phyloP scores from a whole-genome alignment of 169 alveolate genomes.

The Perkinsus chesapeaki region DNA sequence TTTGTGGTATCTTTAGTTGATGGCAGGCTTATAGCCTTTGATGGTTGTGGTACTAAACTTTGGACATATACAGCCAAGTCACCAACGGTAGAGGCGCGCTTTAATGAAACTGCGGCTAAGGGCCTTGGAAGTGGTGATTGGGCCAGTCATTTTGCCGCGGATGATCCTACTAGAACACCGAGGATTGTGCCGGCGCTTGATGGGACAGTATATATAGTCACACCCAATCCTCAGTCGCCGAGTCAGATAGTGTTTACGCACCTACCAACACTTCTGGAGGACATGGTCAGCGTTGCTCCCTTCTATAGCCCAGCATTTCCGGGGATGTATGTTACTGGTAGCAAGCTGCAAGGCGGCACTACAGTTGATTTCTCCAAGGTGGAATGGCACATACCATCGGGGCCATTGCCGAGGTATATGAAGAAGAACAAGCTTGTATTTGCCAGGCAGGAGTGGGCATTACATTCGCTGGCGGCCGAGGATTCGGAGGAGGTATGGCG shows the following conservation, averaged over 20 bases:
- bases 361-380: background rate
- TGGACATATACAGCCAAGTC: background rate
- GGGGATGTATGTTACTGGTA: background rate
- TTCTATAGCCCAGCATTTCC: background rate
- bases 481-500: background rate
- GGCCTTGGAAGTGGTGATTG: background rate
- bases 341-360: background rate
- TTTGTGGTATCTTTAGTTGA: background rate
- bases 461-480: background rate
- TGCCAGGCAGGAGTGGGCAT: background rate
- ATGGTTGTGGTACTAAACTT: background rate
- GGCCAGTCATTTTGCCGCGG: background rate
- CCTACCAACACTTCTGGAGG: background rate
- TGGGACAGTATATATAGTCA: background rate
- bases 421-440: background rate
- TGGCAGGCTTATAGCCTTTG: background rate
- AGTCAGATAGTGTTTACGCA: background rate
- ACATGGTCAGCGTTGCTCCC: background rate
- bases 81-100: background rate
- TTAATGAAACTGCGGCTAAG: background rate
- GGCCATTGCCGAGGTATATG: background rate
- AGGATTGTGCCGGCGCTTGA: background rate
- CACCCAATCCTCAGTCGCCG: background rate
- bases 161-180: background rate
- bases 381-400: background rate